phyloP scores from a whole-genome alignment of 1,139 yeast genomes.

The Casaregolazyma lundiana region DNA sequence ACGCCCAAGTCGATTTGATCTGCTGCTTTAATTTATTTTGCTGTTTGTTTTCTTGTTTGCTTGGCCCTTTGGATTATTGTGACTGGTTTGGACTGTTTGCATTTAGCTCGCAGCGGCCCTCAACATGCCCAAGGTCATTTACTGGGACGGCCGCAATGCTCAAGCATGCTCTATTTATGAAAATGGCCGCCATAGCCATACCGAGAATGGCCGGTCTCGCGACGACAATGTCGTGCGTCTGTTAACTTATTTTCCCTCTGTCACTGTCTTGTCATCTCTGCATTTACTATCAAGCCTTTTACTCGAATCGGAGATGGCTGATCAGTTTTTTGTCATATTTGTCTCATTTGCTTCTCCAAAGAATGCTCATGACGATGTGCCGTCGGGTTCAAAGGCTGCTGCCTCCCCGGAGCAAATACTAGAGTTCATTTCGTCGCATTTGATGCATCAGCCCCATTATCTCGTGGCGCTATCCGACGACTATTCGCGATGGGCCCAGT shows the following conservation, averaged over 20 bases:
- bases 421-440: conserved; percentile 10
- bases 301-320: conserved; percentile 7
- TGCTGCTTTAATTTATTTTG: too few relatives aligned
- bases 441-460: conserved; percentile 18
- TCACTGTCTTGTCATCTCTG: conserved; percentile 6
- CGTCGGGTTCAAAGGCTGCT: neutral
- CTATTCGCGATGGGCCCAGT: conserved; percentile 11
- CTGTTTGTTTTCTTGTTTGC: too few relatives aligned
- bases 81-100: too few relatives aligned
- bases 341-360: neutral
- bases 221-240: neutral
- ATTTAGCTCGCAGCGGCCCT: too few relatives aligned
- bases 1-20: too few relatives aligned
- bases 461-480: conserved; percentile 16
- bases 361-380: neutral
- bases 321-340: conserved; percentile 12
- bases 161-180: neutral
- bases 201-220: neutral
- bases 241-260: conserved; percentile 1
- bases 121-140: neutral
- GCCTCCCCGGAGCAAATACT: conserved; percentile 5
- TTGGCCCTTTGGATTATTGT: too few relatives aligned
- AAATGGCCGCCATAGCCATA: neutral
- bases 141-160: neutral
- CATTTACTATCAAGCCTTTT: neutral